Base-by-base conservation (phyloP, 2,329 filamentous ascomycete species). In the Alternaria triticimaculans region DNA sequence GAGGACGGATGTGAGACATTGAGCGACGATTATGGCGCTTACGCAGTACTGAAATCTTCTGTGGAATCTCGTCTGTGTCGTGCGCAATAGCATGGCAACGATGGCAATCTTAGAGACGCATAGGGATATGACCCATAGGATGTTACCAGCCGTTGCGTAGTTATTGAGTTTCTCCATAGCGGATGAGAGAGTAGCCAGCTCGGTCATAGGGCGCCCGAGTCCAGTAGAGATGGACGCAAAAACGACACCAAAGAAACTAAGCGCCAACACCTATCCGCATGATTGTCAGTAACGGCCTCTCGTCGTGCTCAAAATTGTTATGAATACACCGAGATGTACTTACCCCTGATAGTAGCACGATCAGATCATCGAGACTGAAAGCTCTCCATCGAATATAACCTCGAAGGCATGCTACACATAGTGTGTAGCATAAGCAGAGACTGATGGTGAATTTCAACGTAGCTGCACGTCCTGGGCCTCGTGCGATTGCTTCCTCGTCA, bases 121-220 rank as follows among this genome's bases (percentile, higher is more conserved):
- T 9, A 72, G 53, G 2, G 70, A 64, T 26, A 60, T 58, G 18
- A 71, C 62, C 51, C 64, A 72, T 1, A 67, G 54, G 5, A 72
- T 46, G 28, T 70, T 67, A 10, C 51, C 59, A 5, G 62, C 62
- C 12, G 60, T 41, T 14, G 25, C 45, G 15, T 51, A 15, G n/a
- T 25, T 11, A 10, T 67, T 67, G 8, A 67, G 21, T 37, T 45
- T 50, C 3, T 46, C 51, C n/a, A 48, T 26, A 26, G 23, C 21
- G 15, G 45, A 15, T 48, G 45, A n/a, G 14, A 23, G 14, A 25
- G 9, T 18, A 15, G 25, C 20, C 8, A 60, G 33, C 12, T 43
- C 15, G 8, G 25, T n/a, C 10, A 37, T 50, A 12, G 65, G 54
- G 18, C 43, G 62, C 26, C 62, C 65, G 8, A 67, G 37, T 21